phyloP scores from a whole-genome alignment of 2,329 filamentous ascomycete species.

The Penicillium sp. region DNA sequence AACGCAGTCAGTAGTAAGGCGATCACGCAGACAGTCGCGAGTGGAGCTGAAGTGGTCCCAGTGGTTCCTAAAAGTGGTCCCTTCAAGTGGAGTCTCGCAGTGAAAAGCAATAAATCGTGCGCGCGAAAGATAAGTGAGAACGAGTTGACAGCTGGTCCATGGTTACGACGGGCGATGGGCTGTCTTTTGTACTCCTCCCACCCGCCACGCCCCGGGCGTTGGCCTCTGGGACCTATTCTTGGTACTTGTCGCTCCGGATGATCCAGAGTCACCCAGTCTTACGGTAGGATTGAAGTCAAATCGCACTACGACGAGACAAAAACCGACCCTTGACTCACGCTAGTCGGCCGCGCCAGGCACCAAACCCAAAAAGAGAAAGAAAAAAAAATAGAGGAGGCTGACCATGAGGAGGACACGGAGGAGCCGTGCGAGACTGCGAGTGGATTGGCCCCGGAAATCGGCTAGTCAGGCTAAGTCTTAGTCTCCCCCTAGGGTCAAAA shows the following conservation, averaged over 20 bases:
- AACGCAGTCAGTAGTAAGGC: neutral
- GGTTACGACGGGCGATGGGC: neutral
- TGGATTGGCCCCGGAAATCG: neutral
- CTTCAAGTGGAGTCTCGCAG: neutral
- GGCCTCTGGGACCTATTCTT: no score
- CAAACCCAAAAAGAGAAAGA: neutral
- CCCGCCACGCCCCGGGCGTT: no score
- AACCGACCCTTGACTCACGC: slow-evolving; percentile 2
- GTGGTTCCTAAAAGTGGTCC: neutral
- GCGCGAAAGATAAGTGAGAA: neutral
- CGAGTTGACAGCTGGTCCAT: neutral
- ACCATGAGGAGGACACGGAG: slow-evolving; percentile 3
- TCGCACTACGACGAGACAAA: neutral
- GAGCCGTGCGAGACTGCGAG: neutral
- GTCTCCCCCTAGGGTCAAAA: neutral
- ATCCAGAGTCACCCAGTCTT: neutral
- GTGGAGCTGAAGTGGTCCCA: slow-evolving; percentile 17
- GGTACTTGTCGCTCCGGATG: neutral
- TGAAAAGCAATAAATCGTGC: neutral
- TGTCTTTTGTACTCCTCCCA: neutral
- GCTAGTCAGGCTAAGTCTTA: neutral
- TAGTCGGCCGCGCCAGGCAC: neutral
- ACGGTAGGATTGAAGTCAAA: neutral
- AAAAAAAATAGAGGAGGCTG: slow-evolving; percentile 8
- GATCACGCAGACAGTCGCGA: slow-evolving; percentile 18